Evolutionary conservation across 306 rosid genomes (phyloP), one percentile per base, ranked within the genome.

Genomic region (Lagenaria siceraria): DNA sequence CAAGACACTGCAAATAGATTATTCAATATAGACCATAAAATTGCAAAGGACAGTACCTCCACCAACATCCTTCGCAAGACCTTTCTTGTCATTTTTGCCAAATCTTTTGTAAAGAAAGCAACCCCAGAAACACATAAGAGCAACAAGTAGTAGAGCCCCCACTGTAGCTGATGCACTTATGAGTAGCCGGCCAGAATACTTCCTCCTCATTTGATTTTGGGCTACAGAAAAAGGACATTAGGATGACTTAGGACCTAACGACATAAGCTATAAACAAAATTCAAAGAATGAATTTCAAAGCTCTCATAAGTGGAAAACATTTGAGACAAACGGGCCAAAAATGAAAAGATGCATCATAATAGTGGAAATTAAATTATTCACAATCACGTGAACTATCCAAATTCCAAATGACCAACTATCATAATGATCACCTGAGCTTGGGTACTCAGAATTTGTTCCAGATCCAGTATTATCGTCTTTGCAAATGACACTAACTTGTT

Each of bases 41-140:
- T 70, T 84, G 79, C 42, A 25, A 79, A 31, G 81, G 82, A 79
- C 77, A 80, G 81, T 27, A 96, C 99, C 98, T 96, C 92, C 89
- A 82, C 96, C 81, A 42, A 96, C 98, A 81, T 92, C 92, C 93
- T 86, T 83, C 43, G 91, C 97, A 65, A 89, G 88, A 82, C 91
- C 88, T 79, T 85, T 84, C 71, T 58, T 79, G 78, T 92, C 96
- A 75, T 79, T 84, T 87, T 90, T 96, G 68, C 97, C 97, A 55
- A 95, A 92, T 84, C 87, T 90, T 68, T 92, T 95, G 74, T 90
- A 95, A 35, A 95, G 93, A 82, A 89, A 95, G 87, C 97, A 95
- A 72, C 99, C 99, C 99, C 99, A 95, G 84, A 95, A 95, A 81
- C 99, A 95, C 97, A 95, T 95, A 70, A 95, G 97, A 73, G 99